Evolutionary conservation across 768 basidiomycete genomes (phyloP).

Genomic region (Hypholoma fasciculare): DNA sequence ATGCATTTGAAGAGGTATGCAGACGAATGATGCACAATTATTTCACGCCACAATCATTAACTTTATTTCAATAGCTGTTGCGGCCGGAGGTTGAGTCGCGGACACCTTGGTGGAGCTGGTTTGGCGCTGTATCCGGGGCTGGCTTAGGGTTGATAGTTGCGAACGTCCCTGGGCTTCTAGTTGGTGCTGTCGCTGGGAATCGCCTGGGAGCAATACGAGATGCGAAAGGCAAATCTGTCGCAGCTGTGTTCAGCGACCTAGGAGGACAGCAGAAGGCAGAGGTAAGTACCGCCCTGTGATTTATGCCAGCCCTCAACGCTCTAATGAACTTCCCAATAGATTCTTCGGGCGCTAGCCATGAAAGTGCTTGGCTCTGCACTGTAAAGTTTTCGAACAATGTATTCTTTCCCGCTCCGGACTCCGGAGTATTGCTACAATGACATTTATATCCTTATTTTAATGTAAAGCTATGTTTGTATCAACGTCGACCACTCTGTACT

Average conservation of each 20-base stretch:
- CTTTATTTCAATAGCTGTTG: conserved; percentile 48
- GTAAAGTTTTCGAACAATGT: conserved; percentile 1
- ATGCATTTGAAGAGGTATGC: conserved; percentile 88
- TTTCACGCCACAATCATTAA: not conserved
- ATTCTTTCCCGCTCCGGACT: not conserved
- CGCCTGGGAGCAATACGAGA: conserved; percentile 89
- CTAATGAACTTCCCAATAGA: conserved; percentile 39
- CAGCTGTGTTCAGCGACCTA: conserved; percentile 80
- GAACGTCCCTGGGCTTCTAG: conserved; percentile 83
- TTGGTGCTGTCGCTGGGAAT: conserved; percentile 88
- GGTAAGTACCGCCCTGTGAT: conserved; percentile 42
- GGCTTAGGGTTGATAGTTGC: conserved; percentile 65
- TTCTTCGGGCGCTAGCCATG: conserved; percentile 76
- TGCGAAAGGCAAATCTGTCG: conserved; percentile 93
- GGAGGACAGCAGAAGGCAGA: conserved; percentile 83
- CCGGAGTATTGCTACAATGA: not conserved
- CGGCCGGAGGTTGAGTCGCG: conserved; percentile 78
- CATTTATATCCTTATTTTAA: not conserved
- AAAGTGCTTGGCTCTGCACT: conserved; percentile 77
- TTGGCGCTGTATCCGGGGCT: conserved; percentile 73
- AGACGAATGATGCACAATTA: not conserved
- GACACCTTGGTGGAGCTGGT: conserved; percentile 73
- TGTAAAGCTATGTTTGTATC: no score
- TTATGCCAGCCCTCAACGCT: conserved; percentile 1
- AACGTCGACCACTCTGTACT: no score